phyloP scores from a whole-genome alignment of 495 filamentous ascomycete species.

The Aspergillus sclerotiicarbonarius region DNA sequence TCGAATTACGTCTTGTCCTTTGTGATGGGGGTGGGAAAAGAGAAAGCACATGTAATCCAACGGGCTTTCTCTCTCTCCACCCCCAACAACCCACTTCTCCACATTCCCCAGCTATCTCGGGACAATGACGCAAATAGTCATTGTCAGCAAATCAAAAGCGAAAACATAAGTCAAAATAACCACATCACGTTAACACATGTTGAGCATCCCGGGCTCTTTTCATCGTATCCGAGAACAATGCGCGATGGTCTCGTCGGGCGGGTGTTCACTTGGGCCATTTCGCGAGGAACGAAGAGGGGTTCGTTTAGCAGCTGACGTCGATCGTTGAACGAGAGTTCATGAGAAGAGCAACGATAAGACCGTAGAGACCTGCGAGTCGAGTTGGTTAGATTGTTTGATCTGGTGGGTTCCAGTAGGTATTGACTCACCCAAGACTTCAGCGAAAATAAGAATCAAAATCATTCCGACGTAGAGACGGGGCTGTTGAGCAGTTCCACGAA shows the following conservation, averaged over 20 bases:
- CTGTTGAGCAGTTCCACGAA: constrained; percentile 96
- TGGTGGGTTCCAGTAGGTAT: neutral
- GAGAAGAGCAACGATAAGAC: constrained; percentile 94
- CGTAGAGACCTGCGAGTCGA: constrained; percentile 74
- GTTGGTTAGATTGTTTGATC: neutral
- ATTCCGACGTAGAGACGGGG: constrained; percentile 98
- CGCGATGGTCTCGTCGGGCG: constrained; percentile 10
- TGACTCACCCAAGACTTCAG: constrained; percentile 90
- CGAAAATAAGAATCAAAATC: constrained; percentile 99
- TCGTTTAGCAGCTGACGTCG: constrained; percentile 33
- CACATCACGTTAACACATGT: constrained; percentile 6
- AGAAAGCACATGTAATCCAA: neutral
- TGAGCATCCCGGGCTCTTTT: constrained; percentile 1
- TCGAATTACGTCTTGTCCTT: constrained; percentile 11
- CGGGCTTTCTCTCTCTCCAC: neutral
- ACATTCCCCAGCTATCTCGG: neutral
- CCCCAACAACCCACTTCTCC: neutral
- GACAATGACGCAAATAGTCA: neutral
- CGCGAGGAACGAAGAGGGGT: constrained; percentile 15
- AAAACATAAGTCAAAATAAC: neutral
- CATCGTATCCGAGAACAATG: constrained; percentile 11
- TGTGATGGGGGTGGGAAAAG: neutral
- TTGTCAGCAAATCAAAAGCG: neutral
- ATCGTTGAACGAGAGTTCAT: constrained; percentile 79
- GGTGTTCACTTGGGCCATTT: constrained; percentile 7